Evolutionary conservation across 2,329 filamentous ascomycete genomes (phyloP), one percentile per base, ranked within the genome.

Genomic region (Xylariaceae sp.): DNA sequence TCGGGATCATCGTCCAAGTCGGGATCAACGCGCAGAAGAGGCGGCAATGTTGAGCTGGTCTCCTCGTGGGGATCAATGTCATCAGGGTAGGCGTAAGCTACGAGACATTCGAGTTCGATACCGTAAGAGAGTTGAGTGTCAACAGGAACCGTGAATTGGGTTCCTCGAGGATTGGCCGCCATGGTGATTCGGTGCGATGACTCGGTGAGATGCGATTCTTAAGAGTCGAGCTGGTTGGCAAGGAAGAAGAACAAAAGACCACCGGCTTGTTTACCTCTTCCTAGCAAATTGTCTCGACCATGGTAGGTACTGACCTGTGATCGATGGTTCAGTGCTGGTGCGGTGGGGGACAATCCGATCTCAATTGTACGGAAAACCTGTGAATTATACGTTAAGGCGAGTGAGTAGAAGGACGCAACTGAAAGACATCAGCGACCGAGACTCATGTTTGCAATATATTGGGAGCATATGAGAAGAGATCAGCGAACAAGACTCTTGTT

Each of bases 21-120:
- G 23, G 2, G 39, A 11, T 65, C 57, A 17, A 67, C 44, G 13
- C 66, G 65, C 23, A 71, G 53, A 10, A 71, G 56, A 17, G 71
- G 69, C 10, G 71, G 62, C 4, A 73, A 61, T 11, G 3, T 39
- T 7, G 44, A 8, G 30, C 61, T 62, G 34, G 65, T 56, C 10
- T 39, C 30, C 13, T 63, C 57, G 47, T 70, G 59, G 3, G 70
- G 70, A 47, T 71, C 70, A 7, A 39, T 10, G 3, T 63, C 62
- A 10, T 55, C 58, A 8, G 47, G 54, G n/a, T 55, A 49, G 15
- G 68, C 15, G 48, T 61, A 66, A 9, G 67, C 66, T 5, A 70
- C 51, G 4, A 69, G 57, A 9, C 64, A 61, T 55, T 70, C 67
- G 3, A 70, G 64, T 55, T 73, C 71, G 15, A 72, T 56, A 13